Conservation (phyloP, 345 rosid species). For the Murraya paniculata region DNA sequence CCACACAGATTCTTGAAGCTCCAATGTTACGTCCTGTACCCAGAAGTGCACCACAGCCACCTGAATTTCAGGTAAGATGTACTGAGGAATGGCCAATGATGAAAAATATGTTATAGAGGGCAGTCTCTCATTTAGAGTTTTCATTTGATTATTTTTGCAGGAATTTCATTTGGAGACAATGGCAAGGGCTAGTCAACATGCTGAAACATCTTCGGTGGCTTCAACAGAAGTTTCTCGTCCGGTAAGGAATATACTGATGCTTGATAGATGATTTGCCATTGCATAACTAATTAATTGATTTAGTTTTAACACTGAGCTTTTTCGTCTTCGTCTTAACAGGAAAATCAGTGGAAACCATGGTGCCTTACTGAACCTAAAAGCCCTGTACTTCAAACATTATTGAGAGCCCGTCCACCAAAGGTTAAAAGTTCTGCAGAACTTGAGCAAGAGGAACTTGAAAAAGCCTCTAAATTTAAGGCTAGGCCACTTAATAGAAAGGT, state of each 20-base stretch:
- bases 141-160: constrained; percentile 32
- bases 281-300: neutral
- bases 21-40: constrained; percentile 56
- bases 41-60: constrained; percentile 74
- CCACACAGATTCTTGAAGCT: constrained; percentile 68
- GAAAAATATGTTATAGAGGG: no score
- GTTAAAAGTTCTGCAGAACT: constrained; percentile 81
- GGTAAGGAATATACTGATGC: constrained; percentile 35
- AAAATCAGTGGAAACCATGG: constrained; percentile 55
- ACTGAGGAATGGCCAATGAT: neutral
- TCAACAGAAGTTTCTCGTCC: constrained; percentile 69
- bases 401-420: constrained; percentile 82
- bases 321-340: constrained; percentile 4
- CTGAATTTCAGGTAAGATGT: constrained; percentile 72
- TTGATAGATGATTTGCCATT: neutral
- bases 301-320: neutral
- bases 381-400: constrained; percentile 75
- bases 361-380: constrained; percentile 77
- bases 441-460: constrained; percentile 87
- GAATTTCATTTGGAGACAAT: constrained; percentile 87
- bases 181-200: constrained; percentile 75
- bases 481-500: constrained; percentile 96
- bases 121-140: constrained; percentile 1
- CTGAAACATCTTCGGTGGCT: constrained; percentile 75
- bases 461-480: constrained; percentile 90